These are phyloP conservation scores for Kwoniella europaea DNA, from an alignment of 768 basidiomycete species.

Conservation along the genomic window DNA sequence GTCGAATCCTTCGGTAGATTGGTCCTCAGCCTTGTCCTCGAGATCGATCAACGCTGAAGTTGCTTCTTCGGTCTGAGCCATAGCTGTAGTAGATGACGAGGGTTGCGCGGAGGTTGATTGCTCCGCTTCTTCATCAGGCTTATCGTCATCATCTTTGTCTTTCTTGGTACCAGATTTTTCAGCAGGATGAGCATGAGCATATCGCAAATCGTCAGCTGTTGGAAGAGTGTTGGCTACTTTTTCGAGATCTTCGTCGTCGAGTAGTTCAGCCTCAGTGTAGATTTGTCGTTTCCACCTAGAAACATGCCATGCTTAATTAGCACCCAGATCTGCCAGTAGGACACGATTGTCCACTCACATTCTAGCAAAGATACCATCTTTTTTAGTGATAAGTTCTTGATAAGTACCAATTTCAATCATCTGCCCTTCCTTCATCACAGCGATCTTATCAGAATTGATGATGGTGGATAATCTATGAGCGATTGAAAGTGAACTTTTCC, in stretches of 20 bases:
- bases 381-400: conserved; percentile 72
- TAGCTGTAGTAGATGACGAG: neutral
- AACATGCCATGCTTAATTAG: neutral
- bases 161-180: conserved; percentile 2
- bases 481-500: conserved; percentile 75
- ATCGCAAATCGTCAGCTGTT: conserved; percentile 12
- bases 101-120: neutral
- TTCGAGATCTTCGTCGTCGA: conserved; percentile 28
- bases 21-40: conserved; percentile 61
- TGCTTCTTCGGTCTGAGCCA: neutral
- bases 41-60: conserved; percentile 3
- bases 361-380: conserved; percentile 59
- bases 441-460: conserved; percentile 72
- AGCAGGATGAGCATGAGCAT: conserved; percentile 8
- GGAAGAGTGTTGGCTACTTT: conserved; percentile 20
- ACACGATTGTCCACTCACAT: conserved; percentile 30
- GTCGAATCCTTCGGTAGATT: conserved; percentile 36
- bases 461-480: conserved; percentile 72
- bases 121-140: neutral
- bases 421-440: conserved; percentile 87
- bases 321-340: neutral
- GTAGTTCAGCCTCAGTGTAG: conserved; percentile 66
- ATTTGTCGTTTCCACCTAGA: conserved; percentile 86
- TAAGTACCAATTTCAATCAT: conserved; percentile 74
- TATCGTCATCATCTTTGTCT: conserved; percentile 12